Percentiles rank a stretch among this genome's conserved stretches.
phyloP scores from a whole-genome alignment of 2,329 filamentous ascomycete species.

The Lasiodiplodia sp. region DNA sequence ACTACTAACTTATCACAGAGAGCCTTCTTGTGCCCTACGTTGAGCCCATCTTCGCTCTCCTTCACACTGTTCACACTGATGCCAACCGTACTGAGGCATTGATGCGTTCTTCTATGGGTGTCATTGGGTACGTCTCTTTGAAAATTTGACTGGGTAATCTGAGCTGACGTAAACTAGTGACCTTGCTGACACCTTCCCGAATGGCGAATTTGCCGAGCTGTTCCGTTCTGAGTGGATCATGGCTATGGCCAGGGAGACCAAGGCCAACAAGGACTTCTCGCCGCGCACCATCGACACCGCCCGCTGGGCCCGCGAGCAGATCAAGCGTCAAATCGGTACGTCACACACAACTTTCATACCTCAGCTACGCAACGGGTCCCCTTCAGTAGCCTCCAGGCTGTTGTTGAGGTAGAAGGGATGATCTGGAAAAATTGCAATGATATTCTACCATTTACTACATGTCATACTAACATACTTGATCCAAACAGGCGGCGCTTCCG shows the following conservation, averaged over 20 bases:
- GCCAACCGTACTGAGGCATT: slow-evolving; percentile 89
- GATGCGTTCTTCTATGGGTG: slow-evolving; percentile 94
- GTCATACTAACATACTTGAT: not conserved
- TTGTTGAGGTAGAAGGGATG: not conserved
- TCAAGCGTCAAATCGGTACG: slow-evolving; percentile 80
- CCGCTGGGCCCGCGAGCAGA: slow-evolving; percentile 95
- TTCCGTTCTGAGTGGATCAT: slow-evolving; percentile 95
- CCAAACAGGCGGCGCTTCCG: slow-evolving; percentile 18
- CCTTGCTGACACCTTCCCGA: slow-evolving; percentile 90
- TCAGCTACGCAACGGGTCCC: not conserved
- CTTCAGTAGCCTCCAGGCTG: not conserved
- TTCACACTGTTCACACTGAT: slow-evolving; percentile 81
- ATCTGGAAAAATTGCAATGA: not conserved
- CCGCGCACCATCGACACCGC: slow-evolving; percentile 90
- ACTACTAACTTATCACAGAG: slow-evolving; percentile 47
- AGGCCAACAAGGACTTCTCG: slow-evolving; percentile 85
- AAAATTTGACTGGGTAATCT: not conserved
- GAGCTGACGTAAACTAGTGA: slow-evolving; percentile 69
- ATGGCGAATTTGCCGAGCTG: slow-evolving; percentile 81
- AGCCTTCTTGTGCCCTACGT: slow-evolving; percentile 78
- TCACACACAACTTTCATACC: not conserved
- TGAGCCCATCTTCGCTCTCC: slow-evolving; percentile 83
- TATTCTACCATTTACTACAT: not conserved
- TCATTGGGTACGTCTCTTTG: slow-evolving; percentile 77
- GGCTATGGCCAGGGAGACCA: slow-evolving; percentile 88